Base-by-base conservation (phyloP, 2,329 filamentous ascomycete species). In the Penicillium sp. region DNA sequence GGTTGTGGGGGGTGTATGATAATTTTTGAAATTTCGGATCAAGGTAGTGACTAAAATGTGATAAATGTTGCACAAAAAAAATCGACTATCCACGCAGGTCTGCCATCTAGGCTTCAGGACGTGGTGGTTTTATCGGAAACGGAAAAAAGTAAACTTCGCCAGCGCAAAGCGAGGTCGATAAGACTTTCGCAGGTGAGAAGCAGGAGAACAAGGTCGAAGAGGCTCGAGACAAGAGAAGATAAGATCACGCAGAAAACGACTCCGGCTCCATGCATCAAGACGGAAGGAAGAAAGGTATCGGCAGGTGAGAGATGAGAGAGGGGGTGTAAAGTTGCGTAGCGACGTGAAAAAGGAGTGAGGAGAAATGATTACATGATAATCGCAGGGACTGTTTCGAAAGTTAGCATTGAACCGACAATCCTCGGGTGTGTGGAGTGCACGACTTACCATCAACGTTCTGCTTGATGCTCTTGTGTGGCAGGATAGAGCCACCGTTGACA, bases 391-490 rank as follows among this genome's bases (percentile, higher is more conserved):
- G 52, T 34, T 40, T 27, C 12, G 18, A 24, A 21, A 7, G 42
- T 61, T 30, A 60, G 39, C 23, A 56, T 46, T 52, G 51, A 33
- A 49, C 13, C n/a, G 5, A 23, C 37, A 1, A 15, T 41, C 9
- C 5, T 18, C 29, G 32, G 47, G 42, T n/a, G 20, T 39, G 23
- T 26, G 18, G 37, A 30, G 15, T 5, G 34, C 15, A 30, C 10
- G 48, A 72, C 80, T 76, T 74, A 84, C 82, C 84, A 75, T 99
- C 94, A 67, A 99, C 90, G 75, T 99, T 99, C 68, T 88, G 85
- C 84, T 97, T 97, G 83, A 99, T 97, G 74, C 88, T 94, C 88
- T 99, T 99, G 80, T 99, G 93, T 6, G 93, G 93, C 60, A 99
- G 80, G 57, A 99, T 88, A 66, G 90, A 95, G 68, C 92, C 91